Conservation (phyloP, 768 basidiomycete genomes). For the Tricholoma sp. region DNA sequence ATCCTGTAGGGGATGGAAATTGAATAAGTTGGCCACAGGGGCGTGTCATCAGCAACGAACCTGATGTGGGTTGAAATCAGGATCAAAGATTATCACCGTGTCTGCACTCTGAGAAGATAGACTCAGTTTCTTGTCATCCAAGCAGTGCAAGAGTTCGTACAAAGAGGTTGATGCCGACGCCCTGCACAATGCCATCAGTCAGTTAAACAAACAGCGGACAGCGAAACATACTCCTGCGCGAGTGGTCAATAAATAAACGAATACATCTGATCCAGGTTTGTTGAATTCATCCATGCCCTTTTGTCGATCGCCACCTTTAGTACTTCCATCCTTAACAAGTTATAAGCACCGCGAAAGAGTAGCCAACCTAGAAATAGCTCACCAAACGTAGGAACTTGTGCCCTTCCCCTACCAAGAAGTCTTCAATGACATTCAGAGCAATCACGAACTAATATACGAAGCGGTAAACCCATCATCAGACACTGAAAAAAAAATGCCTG, state of each 20-base stretch:
- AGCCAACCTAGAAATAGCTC: slow-evolving; percentile 13
- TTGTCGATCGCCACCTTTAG: slow-evolving; percentile 81
- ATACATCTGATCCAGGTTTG: slow-evolving; percentile 77
- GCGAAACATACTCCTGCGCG: slow-evolving; percentile 64
- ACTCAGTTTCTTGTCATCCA: neutral
- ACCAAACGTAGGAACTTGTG: slow-evolving; percentile 78
- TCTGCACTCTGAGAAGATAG: slow-evolving; percentile 69
- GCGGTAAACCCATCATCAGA: neutral
- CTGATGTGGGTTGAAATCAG: slow-evolving; percentile 98
- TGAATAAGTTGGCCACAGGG: neutral
- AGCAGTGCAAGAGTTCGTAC: slow-evolving; percentile 24
- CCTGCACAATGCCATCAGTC: slow-evolving; percentile 29
- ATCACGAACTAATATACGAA: slow-evolving; percentile 68
- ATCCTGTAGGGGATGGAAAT: slow-evolving; percentile 43
- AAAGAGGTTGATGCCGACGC: slow-evolving; percentile 85
- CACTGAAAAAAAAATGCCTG: slow-evolving; percentile 23
- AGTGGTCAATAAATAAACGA: slow-evolving; percentile 88
- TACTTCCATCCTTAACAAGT: slow-evolving; percentile 73
- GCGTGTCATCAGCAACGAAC: slow-evolving; percentile 30
- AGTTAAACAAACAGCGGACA: neutral
- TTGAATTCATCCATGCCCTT: slow-evolving; percentile 96
- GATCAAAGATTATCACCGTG: slow-evolving; percentile 90
- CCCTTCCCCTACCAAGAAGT: slow-evolving; percentile 80
- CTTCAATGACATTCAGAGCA: slow-evolving; percentile 81
- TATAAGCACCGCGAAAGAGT: slow-evolving; percentile 1